Evolutionary conservation across 306 rosid species (phyloP).

Genomic region (Quercus robur): DNA sequence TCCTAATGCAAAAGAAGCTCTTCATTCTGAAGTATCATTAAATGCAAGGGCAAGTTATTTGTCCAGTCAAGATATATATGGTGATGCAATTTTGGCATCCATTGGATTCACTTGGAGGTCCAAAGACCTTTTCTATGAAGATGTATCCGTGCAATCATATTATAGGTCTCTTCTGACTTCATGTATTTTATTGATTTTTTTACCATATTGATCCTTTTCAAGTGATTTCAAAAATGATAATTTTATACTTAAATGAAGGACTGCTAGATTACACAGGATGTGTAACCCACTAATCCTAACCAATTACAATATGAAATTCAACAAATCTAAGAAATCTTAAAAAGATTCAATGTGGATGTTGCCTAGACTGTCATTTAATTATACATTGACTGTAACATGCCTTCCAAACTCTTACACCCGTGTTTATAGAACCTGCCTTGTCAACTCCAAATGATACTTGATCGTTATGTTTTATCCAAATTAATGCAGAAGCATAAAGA

Average conservation of each 20-base stretch:
- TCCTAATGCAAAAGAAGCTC: slow-evolving; percentile 38
- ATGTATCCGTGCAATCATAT: slow-evolving; percentile 58
- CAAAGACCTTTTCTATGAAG: slow-evolving; percentile 73
- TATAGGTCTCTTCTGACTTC: slow-evolving; percentile 62
- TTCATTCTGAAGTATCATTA: slow-evolving; percentile 37
- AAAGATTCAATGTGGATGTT: too few relatives aligned
- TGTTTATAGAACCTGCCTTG: too few relatives aligned
- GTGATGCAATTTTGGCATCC: slow-evolving; percentile 86
- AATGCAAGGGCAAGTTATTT: slow-evolving; percentile 84
- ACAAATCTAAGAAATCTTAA: too few relatives aligned
- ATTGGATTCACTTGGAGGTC: slow-evolving; percentile 75
- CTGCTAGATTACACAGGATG: too few relatives aligned
- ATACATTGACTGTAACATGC: too few relatives aligned
- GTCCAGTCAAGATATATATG: slow-evolving; percentile 71
- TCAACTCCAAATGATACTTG: background rate
- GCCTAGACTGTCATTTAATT: too few relatives aligned
- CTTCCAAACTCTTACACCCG: too few relatives aligned
- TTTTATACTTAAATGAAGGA: background rate
- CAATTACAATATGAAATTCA: too few relatives aligned
- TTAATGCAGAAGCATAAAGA: background rate
- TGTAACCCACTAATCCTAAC: too few relatives aligned
- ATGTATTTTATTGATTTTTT: slow-evolving; percentile 4
- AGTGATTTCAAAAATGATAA: background rate
- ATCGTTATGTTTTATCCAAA: background rate
- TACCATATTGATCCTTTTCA: slow-evolving; percentile 12